Percentiles rank a stretch among this genome's conserved stretches.
phyloP scores from a whole-genome alignment of 2,329 filamentous ascomycete genomes.

The Elsinoe batatas region DNA sequence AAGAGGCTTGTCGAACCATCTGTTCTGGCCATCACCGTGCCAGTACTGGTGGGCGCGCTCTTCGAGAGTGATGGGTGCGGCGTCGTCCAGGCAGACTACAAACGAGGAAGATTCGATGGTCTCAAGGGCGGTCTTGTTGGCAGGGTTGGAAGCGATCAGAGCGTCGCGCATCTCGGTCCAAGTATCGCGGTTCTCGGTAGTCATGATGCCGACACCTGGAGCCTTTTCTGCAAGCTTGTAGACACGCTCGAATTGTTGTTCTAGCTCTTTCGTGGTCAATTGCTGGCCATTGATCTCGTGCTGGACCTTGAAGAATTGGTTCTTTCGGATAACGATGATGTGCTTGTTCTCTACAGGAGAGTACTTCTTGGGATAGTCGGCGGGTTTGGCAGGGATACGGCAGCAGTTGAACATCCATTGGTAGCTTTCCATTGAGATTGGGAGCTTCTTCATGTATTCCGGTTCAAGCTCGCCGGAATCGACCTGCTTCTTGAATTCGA shows the following conservation, averaged over 20 bases:
- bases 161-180: slow-evolving; percentile 74
- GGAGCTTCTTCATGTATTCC: slow-evolving; percentile 96
- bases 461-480: slow-evolving; percentile 76
- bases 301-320: slow-evolving; percentile 89
- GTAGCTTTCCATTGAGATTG: slow-evolving; percentile 97
- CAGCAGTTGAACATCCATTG: slow-evolving; percentile 97
- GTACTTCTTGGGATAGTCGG: slow-evolving; percentile 78
- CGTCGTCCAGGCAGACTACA: slow-evolving; percentile 86
- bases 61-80: slow-evolving; percentile 81
- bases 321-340: slow-evolving; percentile 84
- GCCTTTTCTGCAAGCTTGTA: slow-evolving; percentile 66
- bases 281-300: slow-evolving; percentile 74
- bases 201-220: slow-evolving; percentile 72
- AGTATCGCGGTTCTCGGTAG: slow-evolving; percentile 83
- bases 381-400: slow-evolving; percentile 71
- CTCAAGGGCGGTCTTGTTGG: slow-evolving; percentile 68
- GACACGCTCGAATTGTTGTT: slow-evolving; percentile 77
- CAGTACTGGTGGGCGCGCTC: slow-evolving; percentile 95
- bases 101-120: slow-evolving; percentile 84
- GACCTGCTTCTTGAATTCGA: slow-evolving; percentile 93
- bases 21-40: slow-evolving; percentile 92
- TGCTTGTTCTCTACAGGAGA: slow-evolving; percentile 66
- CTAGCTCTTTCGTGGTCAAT: slow-evolving; percentile 80
- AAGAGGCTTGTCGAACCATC: slow-evolving; percentile 96
- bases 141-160: slow-evolving; percentile 64